Percentiles rank a stretch among this genome's conserved stretches.
Evolutionary conservation across 257 asterid genomes (phyloP).

Genomic region (Coffea eugenioides): DNA sequence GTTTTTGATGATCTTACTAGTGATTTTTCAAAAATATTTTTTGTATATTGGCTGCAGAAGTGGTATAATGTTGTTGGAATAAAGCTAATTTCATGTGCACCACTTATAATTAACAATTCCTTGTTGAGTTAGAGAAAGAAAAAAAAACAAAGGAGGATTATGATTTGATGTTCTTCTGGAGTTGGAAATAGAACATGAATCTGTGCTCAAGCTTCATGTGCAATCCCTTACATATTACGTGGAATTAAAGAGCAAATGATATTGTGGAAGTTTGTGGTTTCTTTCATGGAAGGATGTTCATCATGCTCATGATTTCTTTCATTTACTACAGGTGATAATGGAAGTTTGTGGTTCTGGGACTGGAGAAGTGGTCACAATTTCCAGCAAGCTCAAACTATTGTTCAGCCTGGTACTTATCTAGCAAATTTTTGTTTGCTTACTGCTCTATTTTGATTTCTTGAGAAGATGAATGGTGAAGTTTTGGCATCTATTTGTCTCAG

Average conservation of each 20-base stretch:
- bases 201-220: background rate
- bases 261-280: background rate
- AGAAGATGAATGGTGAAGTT: background rate
- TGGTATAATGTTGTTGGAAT: background rate
- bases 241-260: background rate
- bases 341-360: conserved; percentile 99
- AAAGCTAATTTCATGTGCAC: background rate
- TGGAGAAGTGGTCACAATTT: conserved; percentile 98
- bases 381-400: conserved; percentile 93
- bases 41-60: background rate
- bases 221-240: background rate
- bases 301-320: conserved; percentile 8
- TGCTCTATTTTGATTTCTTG: background rate
- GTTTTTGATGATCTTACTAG: background rate
- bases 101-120: background rate
- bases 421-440: background rate
- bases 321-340: conserved; percentile 72
- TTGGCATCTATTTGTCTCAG: conserved; percentile 29
- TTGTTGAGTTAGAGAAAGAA: background rate
- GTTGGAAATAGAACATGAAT: background rate
- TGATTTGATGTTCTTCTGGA: background rate
- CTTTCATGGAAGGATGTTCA: background rate
- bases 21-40: background rate
- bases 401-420: conserved; percentile 76
- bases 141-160: background rate